These are phyloP conservation scores for Baorangia bicolor DNA, from an alignment of 768 basidiomycete genomes.

Conservation along the genomic window DNA sequence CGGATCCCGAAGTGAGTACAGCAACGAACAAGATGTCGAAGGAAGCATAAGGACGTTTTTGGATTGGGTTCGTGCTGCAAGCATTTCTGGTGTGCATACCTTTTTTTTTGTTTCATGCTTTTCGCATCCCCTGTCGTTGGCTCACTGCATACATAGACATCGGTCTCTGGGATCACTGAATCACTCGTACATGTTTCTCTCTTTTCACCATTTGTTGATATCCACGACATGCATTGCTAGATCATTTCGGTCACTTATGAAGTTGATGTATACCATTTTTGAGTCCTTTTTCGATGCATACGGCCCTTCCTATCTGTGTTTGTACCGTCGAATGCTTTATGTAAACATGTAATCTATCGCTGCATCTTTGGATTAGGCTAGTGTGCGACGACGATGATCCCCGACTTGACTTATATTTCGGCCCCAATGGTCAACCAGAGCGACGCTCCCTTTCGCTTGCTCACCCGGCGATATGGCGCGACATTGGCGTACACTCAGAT, in stretches of 20 bases:
- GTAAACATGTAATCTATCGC: constrained; percentile 19
- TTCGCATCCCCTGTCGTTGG: constrained; percentile 6
- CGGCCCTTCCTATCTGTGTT: constrained; percentile 2
- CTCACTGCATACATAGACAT: constrained; percentile 12
- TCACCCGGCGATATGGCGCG: constrained; percentile 61
- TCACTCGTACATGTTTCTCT: constrained; percentile 1
- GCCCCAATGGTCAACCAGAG: constrained; percentile 84
- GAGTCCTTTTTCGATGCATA: not conserved
- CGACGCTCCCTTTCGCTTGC: constrained; percentile 68
- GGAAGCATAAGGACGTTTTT: constrained; percentile 17
- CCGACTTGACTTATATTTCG: constrained; percentile 43
- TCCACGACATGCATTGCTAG: constrained; percentile 26
- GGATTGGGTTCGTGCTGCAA: not conserved
- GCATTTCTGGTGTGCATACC: constrained; percentile 1
- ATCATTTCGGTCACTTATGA: constrained; percentile 11
- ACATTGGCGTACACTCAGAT: constrained; percentile 77
- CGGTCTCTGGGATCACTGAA: constrained; percentile 8
- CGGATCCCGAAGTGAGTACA: constrained; percentile 28
- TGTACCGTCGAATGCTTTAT: constrained; percentile 17
- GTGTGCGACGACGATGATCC: constrained; percentile 18
- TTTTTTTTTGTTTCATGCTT: constrained; percentile 4
- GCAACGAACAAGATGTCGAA: constrained; percentile 24
- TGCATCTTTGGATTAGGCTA: not conserved
- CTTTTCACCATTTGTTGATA: constrained; percentile 19
- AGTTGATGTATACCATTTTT: constrained; percentile 22